Conservation (phyloP, 331 rosid genomes). For the Ulmus americana region DNA sequence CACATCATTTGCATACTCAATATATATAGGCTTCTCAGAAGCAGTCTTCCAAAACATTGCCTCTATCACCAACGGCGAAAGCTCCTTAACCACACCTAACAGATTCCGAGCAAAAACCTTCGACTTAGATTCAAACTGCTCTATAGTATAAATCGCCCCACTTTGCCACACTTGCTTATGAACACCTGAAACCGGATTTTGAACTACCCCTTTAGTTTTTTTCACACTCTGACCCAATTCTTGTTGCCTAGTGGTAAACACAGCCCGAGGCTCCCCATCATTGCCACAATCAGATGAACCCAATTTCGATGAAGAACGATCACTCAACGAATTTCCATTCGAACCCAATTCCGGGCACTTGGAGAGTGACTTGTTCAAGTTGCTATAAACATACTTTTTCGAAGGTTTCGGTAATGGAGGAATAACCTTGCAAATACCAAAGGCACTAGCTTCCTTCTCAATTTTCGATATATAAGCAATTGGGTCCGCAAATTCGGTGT, state of each 20-base stretch:
- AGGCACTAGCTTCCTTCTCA: constrained; percentile 82
- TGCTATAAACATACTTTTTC: constrained; percentile 61
- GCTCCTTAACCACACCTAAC: constrained; percentile 61
- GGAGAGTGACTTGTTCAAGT: constrained; percentile 75
- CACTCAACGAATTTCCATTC: constrained; percentile 27
- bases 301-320: constrained; percentile 27
- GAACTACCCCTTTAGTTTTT: constrained; percentile 55
- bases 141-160: constrained; percentile 82
- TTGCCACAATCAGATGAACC: constrained; percentile 38
- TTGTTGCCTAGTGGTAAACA: constrained; percentile 92
- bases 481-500: constrained; percentile 93
- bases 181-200: constrained; percentile 41
- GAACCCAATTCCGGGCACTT: constrained; percentile 60
- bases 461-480: constrained; percentile 95
- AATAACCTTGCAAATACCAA: constrained; percentile 90
- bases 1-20: constrained; percentile 96
- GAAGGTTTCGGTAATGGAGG: constrained; percentile 96
- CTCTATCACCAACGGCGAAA: constrained; percentile 69
- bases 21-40: constrained; percentile 78
- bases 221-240: constrained; percentile 72
- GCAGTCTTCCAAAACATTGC: constrained; percentile 94
- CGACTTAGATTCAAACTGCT: constrained; percentile 87
- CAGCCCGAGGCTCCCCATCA: constrained; percentile 57
- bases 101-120: constrained; percentile 56
- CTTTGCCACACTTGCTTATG: constrained; percentile 98